Evolutionary conservation across 345 rosid species (phyloP).

Genomic region (Combretum micranthum): DNA sequence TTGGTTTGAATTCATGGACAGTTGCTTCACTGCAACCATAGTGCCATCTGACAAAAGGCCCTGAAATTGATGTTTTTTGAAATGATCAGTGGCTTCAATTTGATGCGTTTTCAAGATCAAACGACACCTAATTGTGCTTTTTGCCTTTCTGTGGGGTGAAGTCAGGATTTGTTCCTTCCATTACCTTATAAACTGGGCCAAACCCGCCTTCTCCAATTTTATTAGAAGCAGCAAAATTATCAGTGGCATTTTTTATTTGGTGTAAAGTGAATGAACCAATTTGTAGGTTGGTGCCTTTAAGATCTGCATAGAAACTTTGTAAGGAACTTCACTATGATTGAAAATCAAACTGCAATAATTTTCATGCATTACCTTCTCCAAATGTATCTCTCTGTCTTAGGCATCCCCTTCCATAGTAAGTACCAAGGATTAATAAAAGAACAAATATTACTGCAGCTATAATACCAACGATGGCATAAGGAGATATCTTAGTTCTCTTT

Average conservation of each 20-base stretch:
- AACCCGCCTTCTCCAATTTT: conserved; percentile 24
- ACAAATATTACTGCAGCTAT: not conserved
- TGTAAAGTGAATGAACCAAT: conserved; percentile 12
- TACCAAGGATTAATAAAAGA: not conserved
- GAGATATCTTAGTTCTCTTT: not conserved
- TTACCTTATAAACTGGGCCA: conserved; percentile 20
- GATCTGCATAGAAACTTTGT: not conserved
- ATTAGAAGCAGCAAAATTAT: conserved; percentile 13
- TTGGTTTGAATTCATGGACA: conserved; percentile 19
- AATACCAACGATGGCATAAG: not conserved
- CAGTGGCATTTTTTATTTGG: conserved; percentile 18
- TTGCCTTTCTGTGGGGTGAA: not conserved
- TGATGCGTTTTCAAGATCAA: not conserved
- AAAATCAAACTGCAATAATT: not conserved
- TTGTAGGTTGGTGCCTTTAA: conserved; percentile 11
- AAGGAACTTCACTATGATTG: not conserved
- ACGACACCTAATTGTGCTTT: not conserved
- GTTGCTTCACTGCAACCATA: conserved; percentile 22
- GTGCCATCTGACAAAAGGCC: conserved; percentile 18
- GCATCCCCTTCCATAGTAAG: not conserved
- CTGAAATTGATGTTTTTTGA: not conserved
- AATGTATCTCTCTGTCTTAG: not conserved
- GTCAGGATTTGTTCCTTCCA: not conserved
- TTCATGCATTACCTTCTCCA: not conserved
- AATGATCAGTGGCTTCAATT: not conserved